These are phyloP conservation scores for Lindgomyces ingoldianus DNA, from an alignment of 495 filamentous ascomycete genomes.

Conservation along the genomic window DNA sequence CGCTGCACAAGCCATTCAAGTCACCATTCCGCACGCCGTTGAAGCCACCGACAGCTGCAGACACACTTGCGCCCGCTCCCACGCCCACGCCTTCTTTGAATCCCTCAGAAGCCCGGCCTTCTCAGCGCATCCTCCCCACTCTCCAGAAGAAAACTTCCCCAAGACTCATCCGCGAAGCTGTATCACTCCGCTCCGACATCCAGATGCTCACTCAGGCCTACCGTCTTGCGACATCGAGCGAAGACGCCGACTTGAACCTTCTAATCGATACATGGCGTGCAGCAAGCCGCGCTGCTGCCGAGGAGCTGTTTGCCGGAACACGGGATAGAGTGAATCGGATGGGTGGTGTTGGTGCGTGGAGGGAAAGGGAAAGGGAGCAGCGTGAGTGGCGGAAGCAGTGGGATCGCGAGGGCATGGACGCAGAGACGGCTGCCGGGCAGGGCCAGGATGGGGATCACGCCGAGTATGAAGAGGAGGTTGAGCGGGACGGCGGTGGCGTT, in stretches of 20 bases:
- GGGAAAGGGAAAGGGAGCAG: conserved; percentile 49
- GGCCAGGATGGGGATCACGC: conserved; percentile 43
- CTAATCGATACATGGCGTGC: conserved; percentile 51
- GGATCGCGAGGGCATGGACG: conserved; percentile 41
- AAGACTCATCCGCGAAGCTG: conserved; percentile 21
- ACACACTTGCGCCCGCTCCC: background rate
- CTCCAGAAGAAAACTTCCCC: background rate
- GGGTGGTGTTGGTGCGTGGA: conserved; percentile 61
- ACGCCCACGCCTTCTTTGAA: background rate
- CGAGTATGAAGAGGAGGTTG: conserved; percentile 30
- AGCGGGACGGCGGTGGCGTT: conserved; percentile 14
- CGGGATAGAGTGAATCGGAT: conserved; percentile 54
- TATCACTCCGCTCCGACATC: conserved; percentile 28
- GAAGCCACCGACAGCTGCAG: conserved; percentile 11
- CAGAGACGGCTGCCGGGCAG: conserved; percentile 45
- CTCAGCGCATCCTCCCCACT: background rate
- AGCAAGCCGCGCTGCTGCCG: conserved; percentile 50
- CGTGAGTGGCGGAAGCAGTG: conserved; percentile 42
- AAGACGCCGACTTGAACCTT: conserved; percentile 52
- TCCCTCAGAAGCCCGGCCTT: background rate
- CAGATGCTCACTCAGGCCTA: conserved; percentile 52
- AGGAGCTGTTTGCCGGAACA: conserved; percentile 51
- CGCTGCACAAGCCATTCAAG: conserved; percentile 67
- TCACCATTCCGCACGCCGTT: conserved; percentile 72
- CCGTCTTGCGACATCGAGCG: conserved; percentile 50